Evolutionary conservation across 805 yeast species (phyloP).

Genomic region (Debaryomyces tyrocola): DNA sequence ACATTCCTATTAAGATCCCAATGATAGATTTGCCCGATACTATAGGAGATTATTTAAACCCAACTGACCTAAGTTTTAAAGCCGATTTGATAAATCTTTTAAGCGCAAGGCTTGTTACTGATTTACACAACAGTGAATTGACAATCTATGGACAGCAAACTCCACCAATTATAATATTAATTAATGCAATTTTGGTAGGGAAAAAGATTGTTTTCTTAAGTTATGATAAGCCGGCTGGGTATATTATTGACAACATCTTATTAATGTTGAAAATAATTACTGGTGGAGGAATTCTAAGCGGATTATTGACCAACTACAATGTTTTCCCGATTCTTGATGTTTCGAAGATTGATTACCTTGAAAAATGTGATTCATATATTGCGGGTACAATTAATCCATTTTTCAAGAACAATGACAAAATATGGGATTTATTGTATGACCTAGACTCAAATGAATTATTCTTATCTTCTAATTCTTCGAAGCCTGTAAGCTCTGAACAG

Average conservation of each 20-base stretch:
- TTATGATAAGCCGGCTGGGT: slow-evolving; percentile 40
- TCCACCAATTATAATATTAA: slow-evolving; percentile 42
- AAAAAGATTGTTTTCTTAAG: slow-evolving; percentile 38
- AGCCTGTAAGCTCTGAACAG: slow-evolving; percentile 6
- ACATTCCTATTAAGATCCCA: slow-evolving; percentile 46
- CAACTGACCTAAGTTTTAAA: slow-evolving; percentile 44
- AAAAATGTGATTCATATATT: slow-evolving; percentile 42
- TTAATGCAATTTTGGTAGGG: slow-evolving; percentile 40
- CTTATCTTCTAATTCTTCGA: slow-evolving; percentile 20
- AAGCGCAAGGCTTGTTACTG: slow-evolving; percentile 34
- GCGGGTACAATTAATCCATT: slow-evolving; percentile 72
- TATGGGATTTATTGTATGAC: slow-evolving; percentile 66
- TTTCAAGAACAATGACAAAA: slow-evolving; percentile 50
- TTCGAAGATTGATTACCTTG: slow-evolving; percentile 52
- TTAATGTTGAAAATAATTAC: slow-evolving; percentile 42
- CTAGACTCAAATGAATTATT: slow-evolving; percentile 50
- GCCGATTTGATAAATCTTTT: slow-evolving; percentile 34
- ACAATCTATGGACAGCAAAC: slow-evolving; percentile 55
- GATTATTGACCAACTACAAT: slow-evolving; percentile 36
- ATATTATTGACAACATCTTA: slow-evolving; percentile 43
- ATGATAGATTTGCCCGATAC: slow-evolving; percentile 40
- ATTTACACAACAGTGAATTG: slow-evolving; percentile 44
- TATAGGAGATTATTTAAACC: slow-evolving; percentile 45
- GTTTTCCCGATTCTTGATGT: slow-evolving; percentile 64
- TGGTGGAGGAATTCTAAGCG: slow-evolving; percentile 43